These are phyloP conservation scores for Pinus tabuliformis DNA, from an alignment of 75 land plant species.

Conservation along the genomic window DNA sequence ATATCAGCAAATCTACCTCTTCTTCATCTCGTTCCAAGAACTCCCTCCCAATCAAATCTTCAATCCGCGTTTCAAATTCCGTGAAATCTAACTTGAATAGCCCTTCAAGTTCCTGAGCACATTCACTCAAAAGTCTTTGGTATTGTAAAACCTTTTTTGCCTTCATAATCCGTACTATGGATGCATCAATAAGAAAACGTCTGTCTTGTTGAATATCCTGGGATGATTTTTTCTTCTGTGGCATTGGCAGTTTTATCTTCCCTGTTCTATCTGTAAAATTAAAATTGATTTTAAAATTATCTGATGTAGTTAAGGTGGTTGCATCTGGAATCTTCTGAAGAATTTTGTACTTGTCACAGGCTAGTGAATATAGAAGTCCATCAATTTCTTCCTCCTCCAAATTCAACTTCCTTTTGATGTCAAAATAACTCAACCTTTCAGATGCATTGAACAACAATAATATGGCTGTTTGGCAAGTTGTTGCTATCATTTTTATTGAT, in stretches of 20 bases:
- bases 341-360: slow-evolving; percentile 82
- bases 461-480: too few relatives aligned
- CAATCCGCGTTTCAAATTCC: too few relatives aligned
- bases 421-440: slow-evolving; percentile 73
- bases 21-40: slow-evolving; percentile 23
- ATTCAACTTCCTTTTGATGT: slow-evolving; percentile 77
- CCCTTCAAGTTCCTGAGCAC: too few relatives aligned
- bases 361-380: slow-evolving; percentile 75
- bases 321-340: slow-evolving; percentile 69
- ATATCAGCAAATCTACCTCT: slow-evolving; percentile 45
- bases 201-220: slow-evolving; percentile 11
- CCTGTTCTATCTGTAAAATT: slow-evolving; percentile 84
- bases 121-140: too few relatives aligned
- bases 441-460: slow-evolving; percentile 9
- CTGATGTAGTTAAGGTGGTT: slow-evolving; percentile 54
- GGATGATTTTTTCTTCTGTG: too few relatives aligned
- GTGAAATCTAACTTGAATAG: too few relatives aligned
- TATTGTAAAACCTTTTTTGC: too few relatives aligned
- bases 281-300: slow-evolving; percentile 80
- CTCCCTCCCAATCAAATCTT: too few relatives aligned
- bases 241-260: slow-evolving; percentile 63
- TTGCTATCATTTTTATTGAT: too few relatives aligned
- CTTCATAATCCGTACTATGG: slow-evolving; percentile 14
- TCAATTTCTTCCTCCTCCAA: slow-evolving; percentile 78
- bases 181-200: too few relatives aligned